phyloP scores from a whole-genome alignment of 2,329 filamentous ascomycete genomes.

The Reticulascus tulasneorum region DNA sequence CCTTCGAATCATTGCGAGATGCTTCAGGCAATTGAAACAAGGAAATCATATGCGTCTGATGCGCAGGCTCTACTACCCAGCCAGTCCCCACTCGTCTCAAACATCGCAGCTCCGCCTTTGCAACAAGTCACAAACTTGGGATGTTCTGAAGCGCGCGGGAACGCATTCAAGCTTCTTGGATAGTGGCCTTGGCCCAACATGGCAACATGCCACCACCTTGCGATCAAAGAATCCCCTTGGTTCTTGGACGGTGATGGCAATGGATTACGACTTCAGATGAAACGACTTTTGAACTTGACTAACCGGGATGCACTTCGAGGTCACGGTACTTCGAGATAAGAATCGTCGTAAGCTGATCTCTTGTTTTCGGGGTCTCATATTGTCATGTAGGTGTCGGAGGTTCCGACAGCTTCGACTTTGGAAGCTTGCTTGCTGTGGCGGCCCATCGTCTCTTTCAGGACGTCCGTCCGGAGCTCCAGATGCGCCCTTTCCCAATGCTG shows the following conservation, averaged over 20 bases:
- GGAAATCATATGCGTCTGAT: slow-evolving; percentile 9
- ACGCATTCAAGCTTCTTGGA: no score
- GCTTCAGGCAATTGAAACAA: slow-evolving; percentile 11
- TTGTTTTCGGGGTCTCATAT: slow-evolving; percentile 1
- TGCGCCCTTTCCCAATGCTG: background rate
- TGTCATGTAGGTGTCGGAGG: background rate
- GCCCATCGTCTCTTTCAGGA: background rate
- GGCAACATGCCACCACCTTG: slow-evolving; percentile 3
- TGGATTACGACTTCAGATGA: slow-evolving; percentile 10
- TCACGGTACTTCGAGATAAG: slow-evolving; percentile 2
- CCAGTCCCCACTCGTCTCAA: slow-evolving; percentile 10
- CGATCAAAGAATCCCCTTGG: background rate
- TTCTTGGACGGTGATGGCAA: slow-evolving; percentile 2
- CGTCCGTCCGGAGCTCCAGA: background rate
- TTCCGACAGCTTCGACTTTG: slow-evolving; percentile 4
- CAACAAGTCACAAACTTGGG: slow-evolving; percentile 9
- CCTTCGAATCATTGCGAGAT: slow-evolving; percentile 2
- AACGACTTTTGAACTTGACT: slow-evolving; percentile 4
- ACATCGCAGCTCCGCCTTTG: slow-evolving; percentile 7
- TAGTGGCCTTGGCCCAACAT: no score
- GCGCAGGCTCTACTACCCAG: slow-evolving; percentile 1
- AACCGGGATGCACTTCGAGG: slow-evolving; percentile 1
- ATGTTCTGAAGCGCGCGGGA: slow-evolving; percentile 8
- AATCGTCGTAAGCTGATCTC: slow-evolving; percentile 5
- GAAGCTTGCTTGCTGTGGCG: no score